Base-by-base conservation (phyloP, 495 filamentous ascomycete genomes). In the Peziza echinospora region DNA sequence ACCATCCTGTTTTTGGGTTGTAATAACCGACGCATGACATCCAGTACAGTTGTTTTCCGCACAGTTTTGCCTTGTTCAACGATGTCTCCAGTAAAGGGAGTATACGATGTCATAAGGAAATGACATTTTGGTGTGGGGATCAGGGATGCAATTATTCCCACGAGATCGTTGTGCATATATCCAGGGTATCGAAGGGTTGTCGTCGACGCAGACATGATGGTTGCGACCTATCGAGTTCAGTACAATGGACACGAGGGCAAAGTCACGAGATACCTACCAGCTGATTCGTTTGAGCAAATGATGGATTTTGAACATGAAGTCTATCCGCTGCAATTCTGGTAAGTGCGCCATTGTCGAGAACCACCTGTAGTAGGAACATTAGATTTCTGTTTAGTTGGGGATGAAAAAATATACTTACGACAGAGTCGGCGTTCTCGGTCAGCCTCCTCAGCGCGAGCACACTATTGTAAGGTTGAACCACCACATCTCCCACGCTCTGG, bases 1-100 rank as follows among this genome's bases (percentile, higher is more conserved):
- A 97, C 89, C 89, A 97, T 97, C 56, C 91, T 78, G 62, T 96
- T 96, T 69, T 97, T 97, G 34, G 89, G 89, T 62, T 97, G 89
- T 41, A 97, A 67, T 7, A 97, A 70, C 37, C 89, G 74, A 24
- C 89, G 75, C 89, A 97, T 97, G 41, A 97, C 89, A 63, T 97
- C 89, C 16, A 96, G 66, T 0, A 97, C 89, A 3, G 89, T 97
- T 0, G 91, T 97, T 63, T 96, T 96, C 26, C 91, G 82, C 10
- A 97, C 84, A 0, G 86, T 93, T 64, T 91, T 93, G 37, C 85
- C 91, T 64, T 92, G 80, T 53, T 94, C 86, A 40, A 96, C 81
- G 54, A 83, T 87, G 60, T 93, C 84, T 46, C 83, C 80, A 2
- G 89, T 96, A 56, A 97, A 97, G 7, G 89, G 89, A 0, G 89